Conservation (phyloP, 2,329 filamentous ascomycete genomes). For the Rhinocladiella similis region DNA sequence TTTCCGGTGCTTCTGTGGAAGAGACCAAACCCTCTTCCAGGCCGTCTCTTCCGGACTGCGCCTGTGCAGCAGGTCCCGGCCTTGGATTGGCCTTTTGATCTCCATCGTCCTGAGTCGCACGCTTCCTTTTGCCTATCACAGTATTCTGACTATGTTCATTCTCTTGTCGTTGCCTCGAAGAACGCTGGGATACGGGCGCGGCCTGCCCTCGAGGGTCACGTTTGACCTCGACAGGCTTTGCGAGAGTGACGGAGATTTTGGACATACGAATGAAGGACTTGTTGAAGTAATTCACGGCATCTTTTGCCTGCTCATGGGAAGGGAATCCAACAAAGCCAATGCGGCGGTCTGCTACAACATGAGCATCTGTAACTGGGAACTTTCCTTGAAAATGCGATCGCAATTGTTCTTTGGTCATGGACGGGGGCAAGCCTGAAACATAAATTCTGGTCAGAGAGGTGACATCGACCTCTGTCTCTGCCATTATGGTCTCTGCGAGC, state of each 20-base stretch:
- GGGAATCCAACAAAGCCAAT: slow-evolving; percentile 97
- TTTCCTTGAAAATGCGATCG: slow-evolving; percentile 83
- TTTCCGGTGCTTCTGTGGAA: background rate
- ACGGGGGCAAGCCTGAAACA: slow-evolving; percentile 75
- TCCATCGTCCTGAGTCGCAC: slow-evolving; percentile 13
- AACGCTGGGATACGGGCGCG: slow-evolving; percentile 23
- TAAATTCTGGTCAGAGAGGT: slow-evolving; percentile 63
- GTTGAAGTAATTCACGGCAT: slow-evolving; percentile 93
- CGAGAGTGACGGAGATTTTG: slow-evolving; percentile 85
- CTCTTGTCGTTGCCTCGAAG: background rate
- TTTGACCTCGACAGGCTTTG: slow-evolving; percentile 66
- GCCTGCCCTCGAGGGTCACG: slow-evolving; percentile 20
- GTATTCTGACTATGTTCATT: slow-evolving; percentile 1
- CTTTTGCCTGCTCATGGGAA: slow-evolving; percentile 72
- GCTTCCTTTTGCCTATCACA: slow-evolving; percentile 23
- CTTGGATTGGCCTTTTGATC: slow-evolving; percentile 1
- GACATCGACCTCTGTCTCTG: slow-evolving; percentile 3
- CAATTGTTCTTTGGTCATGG: slow-evolving; percentile 80
- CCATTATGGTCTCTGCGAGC: background rate
- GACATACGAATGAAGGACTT: slow-evolving; percentile 94
- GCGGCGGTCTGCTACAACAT: slow-evolving; percentile 82
- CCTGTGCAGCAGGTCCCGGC: background rate
- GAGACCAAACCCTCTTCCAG: too few species aligned
- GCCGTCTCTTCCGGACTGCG: background rate
- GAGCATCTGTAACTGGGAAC: slow-evolving; percentile 81